Evolutionary conservation across 108 stramenopile species (phyloP).

Genomic region (Stephanodiscus triporus): DNA sequence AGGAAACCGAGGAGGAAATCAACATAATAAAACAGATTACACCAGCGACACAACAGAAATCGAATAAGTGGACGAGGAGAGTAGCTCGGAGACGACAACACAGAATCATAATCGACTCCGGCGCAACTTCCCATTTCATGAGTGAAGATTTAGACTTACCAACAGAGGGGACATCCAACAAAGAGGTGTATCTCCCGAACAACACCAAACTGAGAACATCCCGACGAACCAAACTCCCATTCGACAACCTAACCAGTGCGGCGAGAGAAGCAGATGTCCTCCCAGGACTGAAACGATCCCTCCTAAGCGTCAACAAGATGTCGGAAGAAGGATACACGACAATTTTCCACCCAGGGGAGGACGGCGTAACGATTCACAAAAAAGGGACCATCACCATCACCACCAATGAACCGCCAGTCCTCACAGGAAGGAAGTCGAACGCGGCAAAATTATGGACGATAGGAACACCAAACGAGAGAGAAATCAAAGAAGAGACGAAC

Average conservation of each 20-base stretch:
- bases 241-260: background rate
- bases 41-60: too few relatives aligned
- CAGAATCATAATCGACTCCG: background rate
- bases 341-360: background rate
- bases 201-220: background rate
- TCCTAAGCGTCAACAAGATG: background rate
- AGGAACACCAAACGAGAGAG: too few relatives aligned
- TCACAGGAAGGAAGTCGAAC: too few relatives aligned
- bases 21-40: too few relatives aligned
- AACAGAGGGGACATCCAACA: background rate
- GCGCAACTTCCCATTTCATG: background rate
- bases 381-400: background rate
- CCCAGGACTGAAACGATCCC: background rate
- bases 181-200: background rate
- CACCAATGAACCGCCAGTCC: too few relatives aligned
- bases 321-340: conserved; percentile 1
- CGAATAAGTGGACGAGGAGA: too few relatives aligned
- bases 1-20: too few relatives aligned
- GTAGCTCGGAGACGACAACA: background rate
- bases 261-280: background rate
- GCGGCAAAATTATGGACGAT: too few relatives aligned
- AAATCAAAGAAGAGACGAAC: background rate
- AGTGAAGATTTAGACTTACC: background rate
- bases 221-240: background rate
- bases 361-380: background rate